Evolutionary conservation across 2,329 filamentous ascomycete genomes (phyloP).

Genomic region (Pyrenophora tritici-repentis): DNA sequence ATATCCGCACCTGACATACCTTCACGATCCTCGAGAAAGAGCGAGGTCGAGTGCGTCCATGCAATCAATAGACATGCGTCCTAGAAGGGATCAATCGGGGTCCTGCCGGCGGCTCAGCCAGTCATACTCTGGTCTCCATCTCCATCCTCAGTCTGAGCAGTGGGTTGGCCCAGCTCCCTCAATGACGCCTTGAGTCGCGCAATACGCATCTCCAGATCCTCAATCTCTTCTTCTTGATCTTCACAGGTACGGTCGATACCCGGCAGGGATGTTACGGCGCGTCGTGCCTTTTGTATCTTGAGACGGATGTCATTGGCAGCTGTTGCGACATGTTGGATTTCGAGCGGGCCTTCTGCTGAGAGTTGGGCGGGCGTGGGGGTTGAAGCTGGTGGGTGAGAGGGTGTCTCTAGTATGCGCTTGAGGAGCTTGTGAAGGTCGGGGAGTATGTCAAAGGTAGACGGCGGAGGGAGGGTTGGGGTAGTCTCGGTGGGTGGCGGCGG

Average conservation of each 20-base stretch:
- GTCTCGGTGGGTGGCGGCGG: conserved; percentile 35
- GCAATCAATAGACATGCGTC: conserved; percentile 32
- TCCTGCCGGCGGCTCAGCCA: conserved; percentile 36
- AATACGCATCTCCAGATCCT: conserved; percentile 67
- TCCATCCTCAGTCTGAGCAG: conserved; percentile 23
- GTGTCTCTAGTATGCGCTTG: conserved; percentile 67
- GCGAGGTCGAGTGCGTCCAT: conserved; percentile 39
- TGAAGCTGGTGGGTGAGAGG: conserved; percentile 39
- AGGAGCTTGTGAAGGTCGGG: conserved; percentile 81
- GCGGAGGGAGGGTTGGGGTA: conserved; percentile 69
- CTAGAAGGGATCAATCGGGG: conserved; percentile 38
- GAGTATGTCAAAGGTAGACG: conserved; percentile 83
- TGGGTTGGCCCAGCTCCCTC: conserved; percentile 36
- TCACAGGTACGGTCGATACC: conserved; percentile 69
- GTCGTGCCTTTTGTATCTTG: conserved; percentile 78
- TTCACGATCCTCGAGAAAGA: conserved; percentile 19
- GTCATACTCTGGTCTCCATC: conserved; percentile 44
- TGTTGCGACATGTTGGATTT: conserved; percentile 76
- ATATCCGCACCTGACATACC: conserved; percentile 6
- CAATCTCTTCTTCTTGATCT: conserved; percentile 75
- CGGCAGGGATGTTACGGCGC: conserved; percentile 67
- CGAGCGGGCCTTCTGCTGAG: conserved; percentile 50
- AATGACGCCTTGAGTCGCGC: conserved; percentile 59
- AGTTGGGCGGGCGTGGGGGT: conserved; percentile 33
- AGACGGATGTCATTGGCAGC: conserved; percentile 81